Conservation (phyloP, 2,329 filamentous ascomycete genomes). For the Knoxdaviesia capensis region DNA sequence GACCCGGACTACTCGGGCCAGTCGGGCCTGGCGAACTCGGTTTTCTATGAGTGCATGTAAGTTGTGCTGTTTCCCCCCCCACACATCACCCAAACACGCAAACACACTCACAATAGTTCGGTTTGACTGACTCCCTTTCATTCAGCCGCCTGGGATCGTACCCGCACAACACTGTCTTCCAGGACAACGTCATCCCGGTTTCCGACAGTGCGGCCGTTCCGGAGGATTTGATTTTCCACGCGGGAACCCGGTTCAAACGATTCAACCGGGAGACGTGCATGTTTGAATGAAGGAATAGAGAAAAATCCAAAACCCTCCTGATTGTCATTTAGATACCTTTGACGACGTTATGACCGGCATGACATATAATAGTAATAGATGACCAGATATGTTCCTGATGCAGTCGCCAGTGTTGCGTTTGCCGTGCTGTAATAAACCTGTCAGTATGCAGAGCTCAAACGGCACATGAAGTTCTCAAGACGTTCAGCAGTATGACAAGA, state of each 20-base stretch:
- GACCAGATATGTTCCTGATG: too few species aligned
- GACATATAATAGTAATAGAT: too few species aligned
- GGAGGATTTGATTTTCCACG: constrained; percentile 40
- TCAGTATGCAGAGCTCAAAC: too few species aligned
- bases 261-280: constrained; percentile 46
- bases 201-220: constrained; percentile 23
- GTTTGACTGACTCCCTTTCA: not conserved
- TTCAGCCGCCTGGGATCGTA: constrained; percentile 1
- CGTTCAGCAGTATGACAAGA: too few species aligned
- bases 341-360: too few species aligned
- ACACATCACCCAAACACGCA: constrained; percentile 20
- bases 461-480: too few species aligned
- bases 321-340: too few species aligned
- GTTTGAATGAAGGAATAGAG: constrained; percentile 65
- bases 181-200: constrained; percentile 45
- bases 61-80: constrained; percentile 15
- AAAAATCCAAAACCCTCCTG: constrained; percentile 13
- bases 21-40: constrained; percentile 37
- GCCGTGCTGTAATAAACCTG: too few species aligned
- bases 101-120: constrained; percentile 16
- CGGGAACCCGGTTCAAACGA: constrained; percentile 74
- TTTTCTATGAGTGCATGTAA: constrained; percentile 77
- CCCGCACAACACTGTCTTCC: constrained; percentile 29
- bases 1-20: constrained; percentile 10
- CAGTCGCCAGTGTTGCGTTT: too few species aligned